Conservation (phyloP, 2,329 filamentous ascomycete species). For the Dactylellina parvicollis region DNA sequence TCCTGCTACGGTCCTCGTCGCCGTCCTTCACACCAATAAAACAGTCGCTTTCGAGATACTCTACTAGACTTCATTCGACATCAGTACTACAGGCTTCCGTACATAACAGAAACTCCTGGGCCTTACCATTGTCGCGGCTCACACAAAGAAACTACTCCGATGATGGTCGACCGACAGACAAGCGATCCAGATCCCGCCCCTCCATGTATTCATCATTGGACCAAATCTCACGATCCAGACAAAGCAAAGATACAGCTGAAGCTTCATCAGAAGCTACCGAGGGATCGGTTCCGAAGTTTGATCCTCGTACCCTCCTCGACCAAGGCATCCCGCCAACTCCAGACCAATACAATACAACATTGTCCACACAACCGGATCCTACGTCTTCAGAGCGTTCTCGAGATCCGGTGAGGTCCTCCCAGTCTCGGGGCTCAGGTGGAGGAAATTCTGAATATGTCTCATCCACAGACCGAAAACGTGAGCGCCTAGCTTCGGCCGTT, state of each 20-base stretch:
- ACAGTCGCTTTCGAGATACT: conserved; percentile 18
- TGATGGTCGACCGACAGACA: neutral
- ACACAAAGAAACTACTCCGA: conserved; percentile 20
- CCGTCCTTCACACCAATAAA: conserved; percentile 5
- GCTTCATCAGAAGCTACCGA: conserved; percentile 2
- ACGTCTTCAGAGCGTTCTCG: conserved; percentile 40
- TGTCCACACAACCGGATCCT: conserved; percentile 47
- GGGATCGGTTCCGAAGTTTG: conserved; percentile 32
- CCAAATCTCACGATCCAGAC: conserved; percentile 9
- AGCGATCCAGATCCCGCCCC: neutral
- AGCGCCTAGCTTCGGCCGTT: conserved; percentile 78
- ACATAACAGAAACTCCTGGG: neutral
- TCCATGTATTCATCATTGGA: conserved; percentile 12
- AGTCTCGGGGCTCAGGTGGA: conserved; percentile 33
- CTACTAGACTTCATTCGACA: conserved; percentile 32
- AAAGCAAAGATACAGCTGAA: neutral
- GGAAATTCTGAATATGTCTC: conserved; percentile 73
- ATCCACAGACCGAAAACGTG: conserved; percentile 83
- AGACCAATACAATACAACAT: conserved; percentile 43
- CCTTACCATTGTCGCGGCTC: conserved; percentile 16
- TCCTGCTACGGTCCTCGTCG: conserved; percentile 29
- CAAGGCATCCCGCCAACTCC: conserved; percentile 52
- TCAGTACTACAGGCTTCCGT: conserved; percentile 12
- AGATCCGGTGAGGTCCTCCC: conserved; percentile 34
- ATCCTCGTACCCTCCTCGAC: conserved; percentile 49